These are phyloP conservation scores for Haplosporangium sp. DNA, from an alignment of 371 early-diverging fungal genomes.

Conservation along the genomic window DNA sequence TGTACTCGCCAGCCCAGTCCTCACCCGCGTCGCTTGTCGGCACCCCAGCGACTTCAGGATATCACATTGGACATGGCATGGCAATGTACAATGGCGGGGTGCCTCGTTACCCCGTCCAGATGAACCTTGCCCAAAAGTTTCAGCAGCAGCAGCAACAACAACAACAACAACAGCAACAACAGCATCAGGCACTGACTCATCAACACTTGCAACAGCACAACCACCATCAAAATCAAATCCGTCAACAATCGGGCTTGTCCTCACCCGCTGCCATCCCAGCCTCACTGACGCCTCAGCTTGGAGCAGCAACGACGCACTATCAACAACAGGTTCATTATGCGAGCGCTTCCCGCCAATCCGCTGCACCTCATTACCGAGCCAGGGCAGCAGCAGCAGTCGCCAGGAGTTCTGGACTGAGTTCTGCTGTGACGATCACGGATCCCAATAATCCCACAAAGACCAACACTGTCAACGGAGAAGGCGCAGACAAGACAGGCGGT, in stretches of 20 bases:
- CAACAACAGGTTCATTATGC: conserved; percentile 81
- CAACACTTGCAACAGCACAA: conserved; percentile 47
- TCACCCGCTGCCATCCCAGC: conserved; percentile 54
- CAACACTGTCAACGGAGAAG: conserved; percentile 50
- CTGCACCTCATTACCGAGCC: conserved; percentile 91
- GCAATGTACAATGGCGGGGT: conserved; percentile 59
- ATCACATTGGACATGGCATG: conserved; percentile 52
- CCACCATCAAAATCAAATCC: conserved; percentile 48
- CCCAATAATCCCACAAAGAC: conserved; percentile 70
- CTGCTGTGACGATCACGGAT: conserved; percentile 72
- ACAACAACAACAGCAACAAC: conserved; percentile 41
- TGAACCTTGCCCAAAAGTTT: conserved; percentile 59
- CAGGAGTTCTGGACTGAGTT: conserved; percentile 55
- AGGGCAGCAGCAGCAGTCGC: conserved; percentile 79
- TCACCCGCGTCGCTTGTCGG: conserved; percentile 52
- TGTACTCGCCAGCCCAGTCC: conserved; percentile 60
- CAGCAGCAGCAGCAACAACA: conserved; percentile 55
- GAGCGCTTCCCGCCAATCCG: conserved; percentile 78
- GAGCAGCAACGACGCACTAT: conserved; percentile 61
- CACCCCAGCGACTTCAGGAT: conserved; percentile 58
- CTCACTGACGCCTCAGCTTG: conserved; percentile 42
- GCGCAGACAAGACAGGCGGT: conserved; percentile 57
- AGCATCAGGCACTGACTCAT: conserved; percentile 50
- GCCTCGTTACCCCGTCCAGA: conserved; percentile 62
- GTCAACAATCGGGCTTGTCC: conserved; percentile 49